Conservation (phyloP, 1,139 yeast genomes). For the Pneumocystis canis region DNA sequence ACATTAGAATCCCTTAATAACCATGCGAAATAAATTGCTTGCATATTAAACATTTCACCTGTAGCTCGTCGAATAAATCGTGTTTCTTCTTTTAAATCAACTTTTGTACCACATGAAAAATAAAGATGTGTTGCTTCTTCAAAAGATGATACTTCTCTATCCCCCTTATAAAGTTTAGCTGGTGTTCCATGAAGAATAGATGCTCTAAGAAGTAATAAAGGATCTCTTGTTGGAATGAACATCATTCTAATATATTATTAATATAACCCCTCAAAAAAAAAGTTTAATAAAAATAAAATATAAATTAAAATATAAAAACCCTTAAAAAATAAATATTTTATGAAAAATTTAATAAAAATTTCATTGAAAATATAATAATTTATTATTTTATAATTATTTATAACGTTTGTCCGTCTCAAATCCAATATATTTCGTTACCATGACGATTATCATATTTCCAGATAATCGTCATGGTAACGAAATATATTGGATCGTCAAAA, state of each 20-base stretch:
- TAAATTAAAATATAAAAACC: no score
- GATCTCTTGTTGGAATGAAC: slow-evolving; percentile 7
- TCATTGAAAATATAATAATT: no score
- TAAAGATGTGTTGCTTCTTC: background rate
- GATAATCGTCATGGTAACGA: no score
- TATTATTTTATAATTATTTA: no score
- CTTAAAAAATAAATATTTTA: no score
- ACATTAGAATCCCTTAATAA: slow-evolving; percentile 56
- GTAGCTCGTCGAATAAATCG: background rate
- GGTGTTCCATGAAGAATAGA: slow-evolving; percentile 10
- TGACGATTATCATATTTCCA: no score
- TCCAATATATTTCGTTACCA: no score
- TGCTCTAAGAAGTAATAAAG: slow-evolving; percentile 13
- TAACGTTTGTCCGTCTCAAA: no score
- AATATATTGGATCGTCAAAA: no score
- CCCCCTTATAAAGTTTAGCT: slow-evolving; percentile 10
- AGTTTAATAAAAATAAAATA: no score
- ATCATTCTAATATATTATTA: background rate
- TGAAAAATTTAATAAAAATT: no score
- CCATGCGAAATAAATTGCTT: slow-evolving; percentile 71
- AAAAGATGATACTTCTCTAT: background rate
- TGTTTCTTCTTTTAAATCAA: background rate
- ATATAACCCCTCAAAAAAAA: background rate
- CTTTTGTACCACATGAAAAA: background rate
- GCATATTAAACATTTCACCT: slow-evolving; percentile 31